phyloP scores from a whole-genome alignment of 2,329 filamentous ascomycete species.

The Fusarium pseudonygamai region DNA sequence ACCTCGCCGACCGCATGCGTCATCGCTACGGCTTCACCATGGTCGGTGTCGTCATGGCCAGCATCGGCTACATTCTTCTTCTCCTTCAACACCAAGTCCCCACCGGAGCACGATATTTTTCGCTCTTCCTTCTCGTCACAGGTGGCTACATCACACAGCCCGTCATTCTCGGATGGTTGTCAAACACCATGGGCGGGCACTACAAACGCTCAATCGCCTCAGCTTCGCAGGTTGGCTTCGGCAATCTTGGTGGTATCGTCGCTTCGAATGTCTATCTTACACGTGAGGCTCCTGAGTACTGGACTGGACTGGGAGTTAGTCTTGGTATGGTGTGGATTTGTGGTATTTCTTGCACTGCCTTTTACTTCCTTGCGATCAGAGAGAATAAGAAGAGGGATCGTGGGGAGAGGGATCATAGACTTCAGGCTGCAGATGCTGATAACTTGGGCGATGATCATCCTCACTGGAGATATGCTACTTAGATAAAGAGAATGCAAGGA shows the following conservation, averaged over 20 bases:
- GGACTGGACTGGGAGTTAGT: slow-evolving; percentile 7
- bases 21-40: slow-evolving; percentile 21
- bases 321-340: slow-evolving; percentile 15
- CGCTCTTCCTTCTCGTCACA: slow-evolving; percentile 6
- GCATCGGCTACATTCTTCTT: slow-evolving; percentile 9
- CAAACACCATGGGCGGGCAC: slow-evolving; percentile 66
- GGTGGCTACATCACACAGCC: slow-evolving; percentile 12
- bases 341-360: neutral
- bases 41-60: neutral
- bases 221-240: neutral
- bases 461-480: slow-evolving; percentile 8
- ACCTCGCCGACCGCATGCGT: neutral
- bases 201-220: slow-evolving; percentile 1
- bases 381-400: slow-evolving; percentile 24
- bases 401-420: slow-evolving; percentile 7
- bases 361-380: neutral
- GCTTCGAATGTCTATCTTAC: slow-evolving; percentile 17
- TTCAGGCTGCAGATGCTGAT: neutral
- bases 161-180: slow-evolving; percentile 75
- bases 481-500: too few relatives aligned
- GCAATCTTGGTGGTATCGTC: slow-evolving; percentile 61
- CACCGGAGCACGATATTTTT: slow-evolving; percentile 20
- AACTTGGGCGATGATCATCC: slow-evolving; percentile 8
- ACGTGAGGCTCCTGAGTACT: slow-evolving; percentile 7
- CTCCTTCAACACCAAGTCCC: neutral